Conservation (phyloP, 2,329 filamentous ascomycete species). For the Colletotrichum liaoningense region DNA sequence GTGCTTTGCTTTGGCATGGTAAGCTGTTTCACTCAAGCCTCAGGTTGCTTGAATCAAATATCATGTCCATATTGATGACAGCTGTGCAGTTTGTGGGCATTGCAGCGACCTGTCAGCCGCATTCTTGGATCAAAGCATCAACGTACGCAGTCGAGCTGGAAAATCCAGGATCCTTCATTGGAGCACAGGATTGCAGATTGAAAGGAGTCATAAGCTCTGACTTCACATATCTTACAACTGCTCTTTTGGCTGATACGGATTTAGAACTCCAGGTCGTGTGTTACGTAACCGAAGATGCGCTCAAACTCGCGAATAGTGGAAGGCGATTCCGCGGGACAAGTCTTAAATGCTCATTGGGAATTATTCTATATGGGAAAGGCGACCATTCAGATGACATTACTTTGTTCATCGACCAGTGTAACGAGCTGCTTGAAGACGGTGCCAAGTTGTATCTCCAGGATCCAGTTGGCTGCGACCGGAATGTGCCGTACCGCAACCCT, state of each 20-base stretch:
- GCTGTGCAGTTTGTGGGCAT: not conserved
- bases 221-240: not conserved
- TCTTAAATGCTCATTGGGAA: not conserved
- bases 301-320: not conserved
- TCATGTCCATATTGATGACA: not conserved
- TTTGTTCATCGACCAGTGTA: constrained; percentile 44
- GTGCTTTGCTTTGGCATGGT: constrained; percentile 6
- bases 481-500: constrained; percentile 49
- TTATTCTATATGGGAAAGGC: constrained; percentile 44
- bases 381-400: constrained; percentile 43
- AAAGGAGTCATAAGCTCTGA: not conserved
- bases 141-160: not conserved
- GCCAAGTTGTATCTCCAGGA: constrained; percentile 47
- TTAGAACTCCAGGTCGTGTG: not conserved
- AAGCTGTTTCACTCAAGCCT: too few relatives aligned
- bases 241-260: not conserved
- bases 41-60: not conserved
- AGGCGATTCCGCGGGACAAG: not conserved
- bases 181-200: not conserved
- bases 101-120: not conserved
- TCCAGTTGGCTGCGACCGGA: constrained; percentile 40
- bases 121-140: not conserved
- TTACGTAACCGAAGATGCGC: not conserved
- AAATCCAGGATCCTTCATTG: not conserved
- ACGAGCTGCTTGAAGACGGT: constrained; percentile 8